Evolutionary conservation across 23 red algal genomes (phyloP), one percentile per base, ranked within the genome.

Genomic region (Gracilaria vermiculophylla): DNA sequence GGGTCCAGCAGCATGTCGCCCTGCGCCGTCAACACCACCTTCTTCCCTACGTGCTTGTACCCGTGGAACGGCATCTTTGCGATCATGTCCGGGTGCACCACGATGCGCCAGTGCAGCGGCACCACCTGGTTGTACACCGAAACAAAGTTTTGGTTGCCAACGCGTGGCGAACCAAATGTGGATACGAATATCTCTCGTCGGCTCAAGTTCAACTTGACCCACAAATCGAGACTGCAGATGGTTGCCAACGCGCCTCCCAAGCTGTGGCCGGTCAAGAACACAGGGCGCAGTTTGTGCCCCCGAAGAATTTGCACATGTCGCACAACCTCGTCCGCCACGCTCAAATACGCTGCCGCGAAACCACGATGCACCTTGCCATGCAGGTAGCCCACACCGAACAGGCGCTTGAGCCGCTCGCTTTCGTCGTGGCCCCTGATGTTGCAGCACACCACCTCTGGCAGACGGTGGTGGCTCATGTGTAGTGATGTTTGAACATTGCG

Each of bases 131-230:
- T 61, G 84, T 94, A 94, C 55, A 88, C 70, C 25, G 17, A 13
- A 12, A 72, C 72, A 37, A 96, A 96, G 33, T 88, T 42, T 15
- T n/a, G 19, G 45, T 96, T 96, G 21, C 94, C 94, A 5, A 96
- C 94, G 34, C 94, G 94, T 17, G 94, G 94, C 21, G 86, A 83
- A 49, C 94, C 94, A 77, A 96, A 96, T 15, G 94, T 96, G n/a
- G 79, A 78, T 21, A 85, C 67, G 47, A 79, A 86, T 15, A 96
- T 80, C 62, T 91, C 76, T 50, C 58, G 85, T 48, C 71, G 52
- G 52, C 78, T 67, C 39, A 91, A 21, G 44, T 78, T 76, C 71
- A 91, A 25, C 64, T 80, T 74, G 78, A 86, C 69, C 69, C 78
- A 80, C 17, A 96, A 19, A 76, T 91, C 87, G 71, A 82, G 64